phyloP scores from a whole-genome alignment of 1,284 basidiomycete species.

The Ustilago esculenta region DNA sequence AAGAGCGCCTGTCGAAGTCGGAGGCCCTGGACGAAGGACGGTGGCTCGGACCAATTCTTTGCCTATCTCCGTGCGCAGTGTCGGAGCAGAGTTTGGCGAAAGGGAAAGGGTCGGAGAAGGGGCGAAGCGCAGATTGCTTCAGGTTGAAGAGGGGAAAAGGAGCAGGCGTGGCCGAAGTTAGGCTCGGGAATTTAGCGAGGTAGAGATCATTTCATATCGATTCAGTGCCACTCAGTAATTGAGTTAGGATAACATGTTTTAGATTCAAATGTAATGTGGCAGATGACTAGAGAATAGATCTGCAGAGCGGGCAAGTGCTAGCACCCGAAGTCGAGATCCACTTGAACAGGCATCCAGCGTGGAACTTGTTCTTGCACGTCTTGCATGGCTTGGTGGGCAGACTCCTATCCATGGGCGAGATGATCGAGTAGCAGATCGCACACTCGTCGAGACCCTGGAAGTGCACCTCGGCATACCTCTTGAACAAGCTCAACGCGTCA shows the following conservation, averaged over 20 bases:
- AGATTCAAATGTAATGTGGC: too few species aligned
- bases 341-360: constrained; percentile 71
- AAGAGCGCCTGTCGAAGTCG: not conserved
- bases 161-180: too few species aligned
- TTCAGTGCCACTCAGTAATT: too few species aligned
- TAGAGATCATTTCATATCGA: too few species aligned
- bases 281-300: constrained; percentile 71
- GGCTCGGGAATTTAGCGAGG: too few species aligned
- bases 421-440: constrained; percentile 76
- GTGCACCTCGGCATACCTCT: constrained; percentile 82
- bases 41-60: constrained; percentile 12
- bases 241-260: too few species aligned
- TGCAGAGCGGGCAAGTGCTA: constrained; percentile 89
- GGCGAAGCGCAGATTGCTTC: too few species aligned
- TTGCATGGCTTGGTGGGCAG: constrained; percentile 91
- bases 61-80: constrained; percentile 1
- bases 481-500: constrained; percentile 91
- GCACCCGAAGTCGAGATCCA: constrained; percentile 90
- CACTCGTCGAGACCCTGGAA: constrained; percentile 66
- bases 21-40: not conserved
- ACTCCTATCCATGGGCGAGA: constrained; percentile 86
- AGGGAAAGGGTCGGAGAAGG: too few species aligned
- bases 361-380: constrained; percentile 94
- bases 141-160: too few species aligned
- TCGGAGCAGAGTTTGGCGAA: too few species aligned